Evolutionary conservation across 2,329 filamentous ascomycete genomes (phyloP).

Genomic region (Pseudogymnoascus sp.): DNA sequence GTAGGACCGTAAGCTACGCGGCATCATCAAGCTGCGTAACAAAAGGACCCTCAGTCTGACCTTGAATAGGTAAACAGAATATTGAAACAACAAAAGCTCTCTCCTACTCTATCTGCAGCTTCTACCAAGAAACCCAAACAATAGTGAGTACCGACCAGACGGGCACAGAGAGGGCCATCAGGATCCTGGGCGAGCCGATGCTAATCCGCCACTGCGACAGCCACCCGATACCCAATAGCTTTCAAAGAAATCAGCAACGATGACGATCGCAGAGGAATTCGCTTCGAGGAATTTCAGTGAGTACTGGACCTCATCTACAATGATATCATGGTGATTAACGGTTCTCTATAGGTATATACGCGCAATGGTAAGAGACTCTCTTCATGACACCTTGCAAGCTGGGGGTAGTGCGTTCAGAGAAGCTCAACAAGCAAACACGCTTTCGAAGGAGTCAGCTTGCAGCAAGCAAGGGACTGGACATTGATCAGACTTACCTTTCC

Average conservation of each 20-base stretch:
- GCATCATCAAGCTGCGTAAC: slow-evolving; percentile 3
- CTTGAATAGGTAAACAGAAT: slow-evolving; percentile 7
- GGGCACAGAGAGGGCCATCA: neutral
- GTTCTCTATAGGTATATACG: slow-evolving; percentile 4
- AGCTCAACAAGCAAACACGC: neutral
- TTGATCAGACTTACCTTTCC: neutral
- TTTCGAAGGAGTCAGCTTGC: neutral
- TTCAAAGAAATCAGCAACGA: slow-evolving; percentile 36
- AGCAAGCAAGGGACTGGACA: neutral
- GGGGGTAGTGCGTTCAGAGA: neutral
- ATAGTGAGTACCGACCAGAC: neutral
- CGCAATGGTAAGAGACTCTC: slow-evolving; percentile 10
- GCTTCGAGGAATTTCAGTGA: slow-evolving; percentile 67
- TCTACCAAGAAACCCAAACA: neutral
- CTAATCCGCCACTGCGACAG: slow-evolving; percentile 2
- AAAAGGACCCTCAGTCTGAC: slow-evolving; percentile 6
- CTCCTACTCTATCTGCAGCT: neutral
- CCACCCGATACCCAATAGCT: slow-evolving; percentile 6
- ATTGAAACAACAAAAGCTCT: slow-evolving; percentile 9
- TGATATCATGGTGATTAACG: slow-evolving; percentile 3
- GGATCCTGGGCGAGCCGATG: neutral
- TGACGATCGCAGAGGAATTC: slow-evolving; percentile 67
- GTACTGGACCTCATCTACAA: slow-evolving; percentile 27
- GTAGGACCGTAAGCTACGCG: slow-evolving; percentile 3
- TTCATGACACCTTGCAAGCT: slow-evolving; percentile 6